Evolutionary conservation across 1,284 basidiomycete genomes (phyloP).

Genomic region (Sanghuangporus weigelae): DNA sequence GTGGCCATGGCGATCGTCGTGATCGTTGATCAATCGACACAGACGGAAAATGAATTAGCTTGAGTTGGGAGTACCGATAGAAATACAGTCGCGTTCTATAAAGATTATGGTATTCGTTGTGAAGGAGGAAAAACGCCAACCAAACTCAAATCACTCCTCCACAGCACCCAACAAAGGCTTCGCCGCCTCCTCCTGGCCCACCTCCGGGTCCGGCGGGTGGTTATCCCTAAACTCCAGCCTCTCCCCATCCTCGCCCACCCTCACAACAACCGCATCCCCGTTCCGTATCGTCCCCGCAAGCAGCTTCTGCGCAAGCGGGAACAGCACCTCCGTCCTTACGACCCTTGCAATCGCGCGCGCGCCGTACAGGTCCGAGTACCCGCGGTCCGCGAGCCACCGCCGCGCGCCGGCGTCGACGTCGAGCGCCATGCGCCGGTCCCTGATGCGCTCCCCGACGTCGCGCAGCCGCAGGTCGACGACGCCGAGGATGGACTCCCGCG

Average conservation of each 20-base stretch:
- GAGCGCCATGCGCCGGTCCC: constrained; percentile 62
- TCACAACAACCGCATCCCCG: constrained; percentile 52
- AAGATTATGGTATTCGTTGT: too few relatives aligned
- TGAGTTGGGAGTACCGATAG: background rate
- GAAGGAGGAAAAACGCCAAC: too few relatives aligned
- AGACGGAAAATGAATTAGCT: too few relatives aligned
- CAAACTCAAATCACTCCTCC: background rate
- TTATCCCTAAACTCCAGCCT: constrained; percentile 51
- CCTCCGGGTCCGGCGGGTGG: constrained; percentile 39
- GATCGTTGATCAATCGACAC: background rate
- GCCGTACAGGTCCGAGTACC: constrained; percentile 85
- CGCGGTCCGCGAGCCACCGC: constrained; percentile 72
- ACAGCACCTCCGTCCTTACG: constrained; percentile 73
- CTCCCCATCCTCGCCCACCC: constrained; percentile 40
- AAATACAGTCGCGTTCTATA: too few relatives aligned
- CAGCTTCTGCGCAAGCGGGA: constrained; percentile 73
- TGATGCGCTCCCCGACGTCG: constrained; percentile 69
- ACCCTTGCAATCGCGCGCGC: constrained; percentile 81
- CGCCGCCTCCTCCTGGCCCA: constrained; percentile 1
- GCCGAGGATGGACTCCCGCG: constrained; percentile 63
- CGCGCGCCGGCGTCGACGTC: constrained; percentile 63
- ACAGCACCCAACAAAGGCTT: background rate
- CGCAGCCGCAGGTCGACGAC: constrained; percentile 74
- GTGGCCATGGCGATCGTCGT: background rate
- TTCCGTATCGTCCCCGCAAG: constrained; percentile 66